Conservation (phyloP, 306 rosid species). For the Pyrus betulifolia region DNA sequence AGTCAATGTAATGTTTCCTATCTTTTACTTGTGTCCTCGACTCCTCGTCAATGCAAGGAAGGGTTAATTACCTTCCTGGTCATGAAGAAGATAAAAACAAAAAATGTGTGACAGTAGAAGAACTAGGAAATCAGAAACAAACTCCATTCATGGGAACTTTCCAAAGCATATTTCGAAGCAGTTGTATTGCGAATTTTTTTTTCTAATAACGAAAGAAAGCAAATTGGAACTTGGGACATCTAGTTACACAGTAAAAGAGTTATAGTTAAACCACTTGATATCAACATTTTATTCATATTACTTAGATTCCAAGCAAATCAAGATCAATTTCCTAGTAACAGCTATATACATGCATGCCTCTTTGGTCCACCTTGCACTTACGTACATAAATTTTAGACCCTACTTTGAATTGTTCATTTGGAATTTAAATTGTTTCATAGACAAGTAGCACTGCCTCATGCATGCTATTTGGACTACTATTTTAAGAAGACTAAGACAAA, state of each 20-base stretch:
- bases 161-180: neutral
- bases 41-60: neutral
- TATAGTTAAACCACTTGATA: neutral
- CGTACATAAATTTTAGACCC: neutral
- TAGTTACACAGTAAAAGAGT: neutral
- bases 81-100: neutral
- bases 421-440: neutral
- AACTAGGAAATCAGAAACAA: neutral
- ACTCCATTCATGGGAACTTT: neutral
- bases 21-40: neutral
- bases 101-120: neutral
- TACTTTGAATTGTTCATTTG: neutral
- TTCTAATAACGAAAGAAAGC: too few relatives aligned
- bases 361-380: neutral
- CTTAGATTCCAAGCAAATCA: neutral
- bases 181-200: neutral
- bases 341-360: neutral
- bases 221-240: neutral
- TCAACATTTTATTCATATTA: neutral
- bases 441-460: neutral
- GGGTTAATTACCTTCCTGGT: neutral
- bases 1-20: neutral
- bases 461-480: neutral
- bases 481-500: neutral
- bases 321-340: neutral